Evolutionary conservation across 148 eudicot species (phyloP), one percentile per base, ranked within the genome.

Genomic region (Rhododendron simsii): DNA sequence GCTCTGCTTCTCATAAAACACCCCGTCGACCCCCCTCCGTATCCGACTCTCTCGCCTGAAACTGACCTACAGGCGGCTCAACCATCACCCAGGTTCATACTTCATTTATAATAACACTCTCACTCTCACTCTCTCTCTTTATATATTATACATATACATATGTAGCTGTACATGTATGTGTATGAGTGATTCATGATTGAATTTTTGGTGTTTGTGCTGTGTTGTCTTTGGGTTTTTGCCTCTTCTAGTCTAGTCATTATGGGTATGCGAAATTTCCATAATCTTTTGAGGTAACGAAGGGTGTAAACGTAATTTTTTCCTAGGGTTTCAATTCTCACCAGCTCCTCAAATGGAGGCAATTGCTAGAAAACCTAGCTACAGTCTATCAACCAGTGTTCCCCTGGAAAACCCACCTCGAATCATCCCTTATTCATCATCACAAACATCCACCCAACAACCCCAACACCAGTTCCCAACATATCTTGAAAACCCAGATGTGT

Each of bases 401-500:
- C 69, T 86, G 20, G 71, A 78, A 39, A 85, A 87, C 67, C 84
- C 71, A 63, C 30, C 30, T 63, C 28, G 28, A 63, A 8, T 63
- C 12, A 63, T 63, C 71, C 71, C 71, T 63, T 51, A 13, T 51
- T n/a, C 30, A 63, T 63, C 30, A 8, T 63, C 86, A 3, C 69
- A 85, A 77, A 37, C 65, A 69, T 67, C 57, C 28, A 28, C 13
- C 33, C 30, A 73, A 61, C 85, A 44, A 79, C 81, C 55, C 37
- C 65, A 9, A 48, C 13, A 78, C 48, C 87, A 45, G 28, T 92
- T 90, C 81, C 92, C 90, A 20, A 87, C 91, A 59, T 90, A 87
- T 74, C 82, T 87, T 45, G 91, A 94, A 67, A 82, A 79, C 75
- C 84, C 82, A 33, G 90, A 92, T 87, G 85, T 92, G 74, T 91